Evolutionary conservation across 2,329 filamentous ascomycete genomes (phyloP).

Genomic region (Fusarium sacchari): DNA sequence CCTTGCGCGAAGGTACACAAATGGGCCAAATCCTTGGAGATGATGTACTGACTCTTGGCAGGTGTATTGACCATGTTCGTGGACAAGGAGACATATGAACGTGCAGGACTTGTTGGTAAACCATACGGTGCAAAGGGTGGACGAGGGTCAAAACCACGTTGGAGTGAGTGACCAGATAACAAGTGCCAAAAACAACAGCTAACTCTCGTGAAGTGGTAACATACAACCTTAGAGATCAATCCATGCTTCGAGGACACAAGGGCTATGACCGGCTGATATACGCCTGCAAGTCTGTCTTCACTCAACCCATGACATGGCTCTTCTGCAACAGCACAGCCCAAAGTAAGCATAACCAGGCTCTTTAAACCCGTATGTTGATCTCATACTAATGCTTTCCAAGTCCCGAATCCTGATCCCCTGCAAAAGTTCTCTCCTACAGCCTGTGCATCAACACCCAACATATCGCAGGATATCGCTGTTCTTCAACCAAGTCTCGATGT

Average conservation of each 20-base stretch:
- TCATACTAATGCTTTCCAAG: slow-evolving; percentile 50
- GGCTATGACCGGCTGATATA: slow-evolving; percentile 81
- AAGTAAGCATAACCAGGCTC: slow-evolving; percentile 35
- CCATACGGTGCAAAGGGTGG: slow-evolving; percentile 68
- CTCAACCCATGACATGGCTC: slow-evolving; percentile 76
- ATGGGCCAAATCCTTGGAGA: background rate
- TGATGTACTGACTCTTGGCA: slow-evolving; percentile 44
- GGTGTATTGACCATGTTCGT: slow-evolving; percentile 80
- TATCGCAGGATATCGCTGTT: slow-evolving; percentile 30
- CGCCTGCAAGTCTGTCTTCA: slow-evolving; percentile 82
- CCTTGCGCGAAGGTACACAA: slow-evolving; percentile 71
- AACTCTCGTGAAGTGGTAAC: slow-evolving; percentile 70
- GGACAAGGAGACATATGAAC: slow-evolving; percentile 83
- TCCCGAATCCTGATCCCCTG: slow-evolving; percentile 61
- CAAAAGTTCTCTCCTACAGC: slow-evolving; percentile 55
- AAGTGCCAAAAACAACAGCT: slow-evolving; percentile 28
- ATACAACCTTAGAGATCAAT: slow-evolving; percentile 75
- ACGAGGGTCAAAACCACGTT: slow-evolving; percentile 73
- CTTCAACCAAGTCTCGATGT: slow-evolving; percentile 42
- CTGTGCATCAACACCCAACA: slow-evolving; percentile 49
- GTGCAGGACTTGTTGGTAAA: slow-evolving; percentile 80
- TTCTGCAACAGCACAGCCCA: slow-evolving; percentile 70
- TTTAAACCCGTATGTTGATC: background rate
- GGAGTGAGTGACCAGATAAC: slow-evolving; percentile 63
- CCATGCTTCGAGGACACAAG: slow-evolving; percentile 86